Base-by-base conservation (phyloP, 495 filamentous ascomycete species). In the Penicillium lividum region DNA sequence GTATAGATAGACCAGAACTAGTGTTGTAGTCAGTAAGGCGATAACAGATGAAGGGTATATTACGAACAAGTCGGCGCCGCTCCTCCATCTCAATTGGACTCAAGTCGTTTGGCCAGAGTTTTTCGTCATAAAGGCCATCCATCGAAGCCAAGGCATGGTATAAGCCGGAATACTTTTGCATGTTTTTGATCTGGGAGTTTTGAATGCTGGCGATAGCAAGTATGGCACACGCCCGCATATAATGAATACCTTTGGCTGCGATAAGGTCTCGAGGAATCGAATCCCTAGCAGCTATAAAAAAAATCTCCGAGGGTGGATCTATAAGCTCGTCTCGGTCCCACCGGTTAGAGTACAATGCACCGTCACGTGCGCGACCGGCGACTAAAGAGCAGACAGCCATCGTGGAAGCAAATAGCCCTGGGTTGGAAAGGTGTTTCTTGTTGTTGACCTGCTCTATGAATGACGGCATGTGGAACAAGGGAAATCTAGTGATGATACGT, bases 1-100 rank as follows among this genome's bases (percentile, higher is more conserved):
- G 74, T 76, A 56, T 83, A 83, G 38, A 79, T 80, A 28, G 80
- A 79, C 81, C 81, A 83, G 55, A 81, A 81, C 73, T 80, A 30
- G 4, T 29, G 31, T 11, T 7, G 46, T 13, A 54, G 51, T 38
- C 29, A 54, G 33, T 9, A 34, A 16, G 9, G 28, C 9, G 27
- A 36, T 7, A 2, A 45, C 16, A 27, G 4, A 0, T 10, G 1
- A 30, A 7, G 31, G 22, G 3, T 22, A 15, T 31, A 7, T n/a
- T 33, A 51, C 74, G 55, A 69, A 79, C 77, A 50, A 82, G 57
- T 67, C 80, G 64, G 47, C 79, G 68, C 28, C 80, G 63, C 53
- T 80, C 72, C 56, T 83, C 80, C 7, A 54, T 68, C 57, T 83
- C 79, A 28, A 81, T 66, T 7, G 70, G 56, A 46, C 61, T 65